Evolutionary conservation across 2,329 filamentous ascomycete species (phyloP), one percentile per base, ranked within the genome.

Genomic region (Zymoseptoria passerinii): DNA sequence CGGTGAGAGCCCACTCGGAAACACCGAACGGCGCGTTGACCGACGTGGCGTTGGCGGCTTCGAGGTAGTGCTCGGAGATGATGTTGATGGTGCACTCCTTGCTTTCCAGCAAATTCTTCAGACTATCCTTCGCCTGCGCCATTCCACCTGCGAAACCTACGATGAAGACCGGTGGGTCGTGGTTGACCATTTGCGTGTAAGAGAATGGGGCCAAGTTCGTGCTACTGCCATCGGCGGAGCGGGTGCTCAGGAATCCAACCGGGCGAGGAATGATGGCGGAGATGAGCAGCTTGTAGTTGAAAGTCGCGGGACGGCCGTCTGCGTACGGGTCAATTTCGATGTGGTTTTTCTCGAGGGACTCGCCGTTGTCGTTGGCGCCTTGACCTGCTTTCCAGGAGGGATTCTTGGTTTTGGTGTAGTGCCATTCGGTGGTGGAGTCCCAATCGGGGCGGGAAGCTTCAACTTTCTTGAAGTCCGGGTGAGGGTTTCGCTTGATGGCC

Each of bases 251-350:
- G 62, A 86, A 84, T 1, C 83, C 83, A 51, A 96, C 87, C 10
- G 92, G 92, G 10, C 92, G 83, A 0, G 92, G 92, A 16, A 91
- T 81, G 65, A 96, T 83, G 63, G 84, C 85, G 18, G 85, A 89
- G 73, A 96, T 95, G 61, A 96, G 79, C 13, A 96, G 82, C 75
- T 95, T 96, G 82, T 97, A 96, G 80, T 96, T 96, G 76, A 82
- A 84, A 1, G 78, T 75, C 0, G 83, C 75, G 0, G 84, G 80
- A 0, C 92, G 82, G 29, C 85, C 88, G 28, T 84, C 77, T 57
- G 81, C 86, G 71, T 92, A 85, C 0, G 92, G 92, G 73, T 96
- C 87, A 67, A 96, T 95, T 69, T 85, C 77, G 63, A 92, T 74
- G 75, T 96, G 89, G 1, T 76, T 72, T 59, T 83, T 82, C 56